A percentile compares a stretch with the other conserved stretches of the same genome.
Conservation (phyloP, 495 filamentous ascomycete genomes). For the Aspergillus heteromorphus region DNA sequence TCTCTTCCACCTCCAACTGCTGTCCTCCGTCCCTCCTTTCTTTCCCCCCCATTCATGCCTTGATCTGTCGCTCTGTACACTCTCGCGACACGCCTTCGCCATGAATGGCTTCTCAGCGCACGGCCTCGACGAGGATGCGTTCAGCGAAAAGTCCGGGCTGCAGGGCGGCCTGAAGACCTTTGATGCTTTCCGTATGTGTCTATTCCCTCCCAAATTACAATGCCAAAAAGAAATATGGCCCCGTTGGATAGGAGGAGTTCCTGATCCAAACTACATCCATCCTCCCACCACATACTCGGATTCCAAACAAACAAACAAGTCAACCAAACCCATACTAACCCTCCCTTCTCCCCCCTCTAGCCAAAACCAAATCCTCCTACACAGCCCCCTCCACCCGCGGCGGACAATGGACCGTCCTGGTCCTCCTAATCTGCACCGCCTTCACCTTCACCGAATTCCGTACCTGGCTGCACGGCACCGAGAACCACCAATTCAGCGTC, state of each 20-base stretch:
- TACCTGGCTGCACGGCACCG: slow-evolving; percentile 77
- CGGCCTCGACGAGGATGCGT: slow-evolving; percentile 69
- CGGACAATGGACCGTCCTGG: slow-evolving; percentile 86
- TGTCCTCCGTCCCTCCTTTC: slow-evolving; percentile 9
- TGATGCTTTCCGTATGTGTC: slow-evolving; percentile 88
- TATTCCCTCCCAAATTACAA: background rate
- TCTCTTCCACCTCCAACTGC: background rate
- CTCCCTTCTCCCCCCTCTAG: slow-evolving; percentile 36
- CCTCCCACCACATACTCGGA: background rate
- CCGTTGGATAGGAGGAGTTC: too few species aligned
- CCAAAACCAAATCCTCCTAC: slow-evolving; percentile 95
- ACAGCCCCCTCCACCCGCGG: slow-evolving; percentile 73
- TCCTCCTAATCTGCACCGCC: slow-evolving; percentile 63
- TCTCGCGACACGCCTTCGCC: slow-evolving; percentile 20
- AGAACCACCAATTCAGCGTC: slow-evolving; percentile 85
- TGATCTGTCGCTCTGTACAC: slow-evolving; percentile 6
- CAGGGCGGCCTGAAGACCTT: slow-evolving; percentile 70
- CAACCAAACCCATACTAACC: slow-evolving; percentile 2
- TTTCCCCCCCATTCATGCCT: slow-evolving; percentile 23
- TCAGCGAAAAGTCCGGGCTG: slow-evolving; percentile 63
- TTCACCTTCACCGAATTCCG: slow-evolving; percentile 72
- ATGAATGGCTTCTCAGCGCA: slow-evolving; percentile 72
- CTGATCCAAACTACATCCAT: too few species aligned
- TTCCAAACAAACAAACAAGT: background rate
- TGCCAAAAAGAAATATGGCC: too few species aligned